A percentile compares a stretch with the other conserved stretches of the same genome.
Conservation (phyloP, 306 rosid species). For the Trifolium dubium region DNA sequence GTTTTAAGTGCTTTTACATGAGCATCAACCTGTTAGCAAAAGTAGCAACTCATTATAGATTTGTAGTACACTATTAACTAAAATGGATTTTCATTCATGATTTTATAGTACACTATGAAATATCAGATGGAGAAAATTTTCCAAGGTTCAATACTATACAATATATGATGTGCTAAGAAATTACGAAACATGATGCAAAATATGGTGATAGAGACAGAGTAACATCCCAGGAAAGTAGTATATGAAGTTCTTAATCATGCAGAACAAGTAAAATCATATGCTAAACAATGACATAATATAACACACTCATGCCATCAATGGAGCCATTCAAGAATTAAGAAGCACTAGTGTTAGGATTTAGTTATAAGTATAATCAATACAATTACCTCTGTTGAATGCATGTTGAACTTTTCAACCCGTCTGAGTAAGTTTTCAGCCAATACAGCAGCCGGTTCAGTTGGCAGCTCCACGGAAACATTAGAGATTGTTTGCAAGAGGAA, state of each 20-base stretch:
- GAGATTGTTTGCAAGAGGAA: slow-evolving; percentile 91
- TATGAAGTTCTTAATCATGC: slow-evolving; percentile 30
- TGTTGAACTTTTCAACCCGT: slow-evolving; percentile 73
- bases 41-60: slow-evolving; percentile 33
- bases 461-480: slow-evolving; percentile 85
- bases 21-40: slow-evolving; percentile 76
- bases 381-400: slow-evolving; percentile 93
- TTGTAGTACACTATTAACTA: slow-evolving; percentile 15
- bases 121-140: slow-evolving; percentile 8
- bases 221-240: slow-evolving; percentile 21
- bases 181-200: background rate
- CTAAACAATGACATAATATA: slow-evolving; percentile 24
- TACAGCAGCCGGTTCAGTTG: slow-evolving; percentile 79
- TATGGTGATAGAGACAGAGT: slow-evolving; percentile 2
- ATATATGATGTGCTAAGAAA: slow-evolving; percentile 13
- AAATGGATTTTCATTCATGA: slow-evolving; percentile 31
- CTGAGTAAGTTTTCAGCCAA: slow-evolving; percentile 77
- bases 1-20: slow-evolving; percentile 84
- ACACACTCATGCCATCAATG: slow-evolving; percentile 2
- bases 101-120: background rate
- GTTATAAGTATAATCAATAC: slow-evolving; percentile 1
- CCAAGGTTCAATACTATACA: background rate
- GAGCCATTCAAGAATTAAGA: slow-evolving; percentile 31
- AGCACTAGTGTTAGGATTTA: slow-evolving; percentile 10
- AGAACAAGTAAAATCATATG: slow-evolving; percentile 4